Base-by-base conservation (phyloP, 2,329 filamentous ascomycete genomes). In the Thermochaetoides dissita region DNA sequence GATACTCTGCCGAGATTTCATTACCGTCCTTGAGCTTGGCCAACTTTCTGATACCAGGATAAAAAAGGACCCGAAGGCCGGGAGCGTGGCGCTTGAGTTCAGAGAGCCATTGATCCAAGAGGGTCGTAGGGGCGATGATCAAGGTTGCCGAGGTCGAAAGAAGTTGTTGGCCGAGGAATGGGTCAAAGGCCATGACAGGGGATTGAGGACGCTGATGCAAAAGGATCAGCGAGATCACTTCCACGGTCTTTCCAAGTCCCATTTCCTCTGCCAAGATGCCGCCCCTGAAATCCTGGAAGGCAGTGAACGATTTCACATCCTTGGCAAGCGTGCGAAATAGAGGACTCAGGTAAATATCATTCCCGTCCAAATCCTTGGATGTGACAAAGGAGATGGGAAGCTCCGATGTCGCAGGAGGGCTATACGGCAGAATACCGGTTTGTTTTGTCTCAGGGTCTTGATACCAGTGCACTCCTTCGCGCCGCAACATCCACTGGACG, bases 201-300 rank as follows among this genome's bases (percentile, higher is more conserved):
- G 36, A 36, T 24, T 43, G 39, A 10, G 52, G 55, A 30, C 72
- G 69, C 34, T 58, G 64, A 54, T 89, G 76, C 24, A 81, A 63
- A 7, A 75, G 64, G n/a, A 87, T 73, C 8, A 89, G 64, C 4
- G 79, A 71, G 36, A 87, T 74, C 2, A 84, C 67, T 60, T 89
- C 84, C 3, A 88, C 66, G 0, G 84, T 89, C 58, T 89, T 89
- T 1, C 84, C 84, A 1, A 89, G 64, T 0, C 84, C 84, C 84
- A 89, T 89, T 58, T 89, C 84, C 54, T 89, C 84, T 0, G 81
- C 77, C 6, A 89, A 63, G 38, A 86, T 79, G 0, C 82, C 82
- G 9, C 76, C 74, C 37, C 60, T 68, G 8, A 74, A 44, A n/a
- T 57, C 55, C 40, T 72, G 61, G 17, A 57, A 45, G 36, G 62